These are phyloP conservation scores for Hyphopichia khmerensis DNA, from an alignment of 1,139 yeast species.

Conservation along the genomic window DNA sequence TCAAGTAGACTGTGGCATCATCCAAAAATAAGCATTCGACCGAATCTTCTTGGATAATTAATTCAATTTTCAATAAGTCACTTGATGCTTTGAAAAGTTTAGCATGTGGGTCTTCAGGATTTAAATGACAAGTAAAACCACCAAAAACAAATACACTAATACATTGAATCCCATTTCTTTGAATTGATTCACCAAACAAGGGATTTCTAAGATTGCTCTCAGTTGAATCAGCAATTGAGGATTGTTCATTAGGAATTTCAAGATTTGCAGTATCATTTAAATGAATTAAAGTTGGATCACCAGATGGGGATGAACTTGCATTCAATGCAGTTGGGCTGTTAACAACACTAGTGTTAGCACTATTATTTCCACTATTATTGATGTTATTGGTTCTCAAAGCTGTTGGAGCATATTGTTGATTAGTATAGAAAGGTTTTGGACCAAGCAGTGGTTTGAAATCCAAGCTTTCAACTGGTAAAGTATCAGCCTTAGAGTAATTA, in stretches of 20 bases:
- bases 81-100: constrained; percentile 30
- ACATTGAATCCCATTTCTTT: not conserved
- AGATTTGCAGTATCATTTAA: not conserved
- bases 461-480: not conserved
- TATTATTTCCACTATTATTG: not conserved
- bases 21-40: constrained; percentile 1
- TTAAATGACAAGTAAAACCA: constrained; percentile 28
- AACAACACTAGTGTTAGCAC: not conserved
- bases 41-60: constrained; percentile 13
- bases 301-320: not conserved
- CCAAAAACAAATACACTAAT: constrained; percentile 39
- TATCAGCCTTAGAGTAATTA: not conserved
- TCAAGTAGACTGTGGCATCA: constrained; percentile 9
- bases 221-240: constrained; percentile 3
- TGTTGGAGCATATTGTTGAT: constrained; percentile 2
- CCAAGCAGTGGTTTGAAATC: not conserved
- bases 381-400: not conserved
- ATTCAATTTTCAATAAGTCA: constrained; percentile 38
- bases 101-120: constrained; percentile 12
- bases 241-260: not conserved
- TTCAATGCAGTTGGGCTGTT: not conserved
- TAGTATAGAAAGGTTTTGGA: constrained; percentile 2
- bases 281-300: not conserved
- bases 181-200: not conserved
- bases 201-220: constrained; percentile 2